Percentiles rank a stretch among this genome's conserved stretches.
These are phyloP conservation scores for Exophiala lecanii-corni DNA, from an alignment of 2,329 filamentous ascomycete genomes.

Conservation along the genomic window DNA sequence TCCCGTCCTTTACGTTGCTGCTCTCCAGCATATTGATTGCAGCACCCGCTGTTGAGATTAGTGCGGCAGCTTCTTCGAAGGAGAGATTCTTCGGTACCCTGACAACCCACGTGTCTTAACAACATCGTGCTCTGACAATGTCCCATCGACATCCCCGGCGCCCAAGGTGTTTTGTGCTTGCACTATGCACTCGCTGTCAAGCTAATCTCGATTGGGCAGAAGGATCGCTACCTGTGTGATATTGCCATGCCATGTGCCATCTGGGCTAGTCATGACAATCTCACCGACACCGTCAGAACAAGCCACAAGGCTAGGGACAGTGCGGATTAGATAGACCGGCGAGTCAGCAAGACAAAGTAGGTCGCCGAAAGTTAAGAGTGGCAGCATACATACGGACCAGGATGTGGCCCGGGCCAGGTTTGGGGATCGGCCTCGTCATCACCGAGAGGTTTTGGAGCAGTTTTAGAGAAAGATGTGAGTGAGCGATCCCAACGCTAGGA, in stretches of 20 bases:
- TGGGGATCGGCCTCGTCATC: too few species aligned
- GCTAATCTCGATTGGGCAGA: conserved; percentile 3
- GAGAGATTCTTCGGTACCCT: conserved; percentile 4
- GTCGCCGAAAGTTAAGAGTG: conserved; percentile 48
- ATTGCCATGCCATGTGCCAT: conserved; percentile 2
- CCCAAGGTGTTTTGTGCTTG: not conserved
- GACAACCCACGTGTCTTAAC: conserved; percentile 3
- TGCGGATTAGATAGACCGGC: conserved; percentile 3
- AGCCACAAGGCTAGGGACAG: conserved; percentile 24
- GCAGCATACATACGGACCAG: too few species aligned
- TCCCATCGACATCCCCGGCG: conserved; percentile 2
- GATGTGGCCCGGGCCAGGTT: too few species aligned
- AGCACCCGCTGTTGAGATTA: conserved; percentile 4
- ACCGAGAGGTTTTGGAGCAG: too few species aligned
- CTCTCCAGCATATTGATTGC: conserved; percentile 6
- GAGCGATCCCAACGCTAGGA: too few species aligned
- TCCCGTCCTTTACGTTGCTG: conserved; percentile 1
- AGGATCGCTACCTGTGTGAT: conserved; percentile 3
- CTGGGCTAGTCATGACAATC: conserved; percentile 29
- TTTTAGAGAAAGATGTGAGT: too few species aligned
- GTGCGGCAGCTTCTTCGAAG: conserved; percentile 2
- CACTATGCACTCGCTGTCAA: not conserved
- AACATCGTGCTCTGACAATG: conserved; percentile 1
- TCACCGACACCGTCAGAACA: conserved; percentile 42
- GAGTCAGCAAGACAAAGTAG: conserved; percentile 24